phyloP scores from a whole-genome alignment of 371 early-diverging fungal genomes.

The Phascolomyces articulosus region DNA sequence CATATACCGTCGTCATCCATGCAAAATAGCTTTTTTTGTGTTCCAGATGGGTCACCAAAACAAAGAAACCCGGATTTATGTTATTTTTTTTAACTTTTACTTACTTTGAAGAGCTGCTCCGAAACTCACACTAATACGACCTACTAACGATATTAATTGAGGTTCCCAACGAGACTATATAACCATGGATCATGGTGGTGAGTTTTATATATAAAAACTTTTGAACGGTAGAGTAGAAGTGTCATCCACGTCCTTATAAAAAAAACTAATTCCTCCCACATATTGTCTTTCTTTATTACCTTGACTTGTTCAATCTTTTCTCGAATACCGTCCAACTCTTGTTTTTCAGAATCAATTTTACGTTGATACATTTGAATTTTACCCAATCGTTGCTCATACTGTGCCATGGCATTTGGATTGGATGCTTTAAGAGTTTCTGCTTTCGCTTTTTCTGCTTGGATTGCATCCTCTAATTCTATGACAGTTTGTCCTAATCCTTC shows the following conservation, averaged over 20 bases:
- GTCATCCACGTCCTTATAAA: too few relatives aligned
- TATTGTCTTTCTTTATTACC: constrained; percentile 28
- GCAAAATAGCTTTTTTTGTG: too few relatives aligned
- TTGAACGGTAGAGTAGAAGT: too few relatives aligned
- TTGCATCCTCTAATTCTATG: constrained; percentile 52
- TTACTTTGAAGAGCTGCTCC: constrained; percentile 72
- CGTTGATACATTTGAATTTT: constrained; percentile 34
- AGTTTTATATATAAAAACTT: too few relatives aligned
- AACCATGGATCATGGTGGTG: too few relatives aligned
- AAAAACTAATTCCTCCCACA: too few relatives aligned
- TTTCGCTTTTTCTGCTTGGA: constrained; percentile 52
- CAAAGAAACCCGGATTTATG: too few relatives aligned
- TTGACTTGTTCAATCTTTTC: constrained; percentile 36
- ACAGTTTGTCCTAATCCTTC: constrained; percentile 30
- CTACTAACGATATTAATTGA: constrained; percentile 60
- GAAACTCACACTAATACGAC: constrained; percentile 70
- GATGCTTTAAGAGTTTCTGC: constrained; percentile 47
- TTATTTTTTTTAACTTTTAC: too few relatives aligned
- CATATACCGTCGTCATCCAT: too few relatives aligned
- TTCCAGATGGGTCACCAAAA: too few relatives aligned
- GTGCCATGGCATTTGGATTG: constrained; percentile 62
- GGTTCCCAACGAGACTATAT: constrained; percentile 75
- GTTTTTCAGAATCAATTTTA: constrained; percentile 37
- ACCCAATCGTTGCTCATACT: constrained; percentile 61
- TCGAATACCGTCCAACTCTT: constrained; percentile 25